These are phyloP conservation scores for Aristolochia fimbriata DNA, from an alignment of 164 flowering plant genomes.

Conservation along the genomic window DNA sequence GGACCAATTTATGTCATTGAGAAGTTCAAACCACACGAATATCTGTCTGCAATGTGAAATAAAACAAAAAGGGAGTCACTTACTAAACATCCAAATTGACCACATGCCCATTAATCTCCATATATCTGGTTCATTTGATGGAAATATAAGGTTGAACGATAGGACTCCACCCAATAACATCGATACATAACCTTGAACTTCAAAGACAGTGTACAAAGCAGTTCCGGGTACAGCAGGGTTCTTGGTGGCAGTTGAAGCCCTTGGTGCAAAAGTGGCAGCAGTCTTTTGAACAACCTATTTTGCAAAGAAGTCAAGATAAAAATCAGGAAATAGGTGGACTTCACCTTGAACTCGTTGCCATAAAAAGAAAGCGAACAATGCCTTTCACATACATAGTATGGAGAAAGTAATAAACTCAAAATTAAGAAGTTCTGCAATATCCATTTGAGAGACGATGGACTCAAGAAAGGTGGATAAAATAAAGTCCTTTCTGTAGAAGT, in stretches of 20 bases:
- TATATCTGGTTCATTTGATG: constrained; percentile 86
- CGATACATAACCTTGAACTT: constrained; percentile 87
- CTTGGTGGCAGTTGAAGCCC: constrained; percentile 85
- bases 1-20: not conserved
- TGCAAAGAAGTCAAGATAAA: not conserved
- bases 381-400: not conserved
- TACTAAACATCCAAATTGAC: constrained; percentile 99
- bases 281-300: constrained; percentile 85
- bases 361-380: not conserved
- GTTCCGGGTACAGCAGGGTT: constrained; percentile 94
- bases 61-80: constrained; percentile 18
- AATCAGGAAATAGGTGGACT: not conserved
- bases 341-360: not conserved
- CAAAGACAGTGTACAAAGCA: constrained; percentile 72
- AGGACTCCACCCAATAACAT: constrained; percentile 85
- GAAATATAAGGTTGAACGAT: constrained; percentile 85
- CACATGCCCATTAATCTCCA: constrained; percentile 99
- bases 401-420: not conserved
- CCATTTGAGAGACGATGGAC: too few relatives aligned
- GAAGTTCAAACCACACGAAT: too few relatives aligned
- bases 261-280: constrained; percentile 96
- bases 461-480: too few relatives aligned
- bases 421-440: not conserved
- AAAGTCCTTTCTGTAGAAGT: too few relatives aligned
- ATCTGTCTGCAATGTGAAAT: too few relatives aligned